These are phyloP conservation scores for Ustulina deusta DNA, from an alignment of 2,329 filamentous ascomycete species.

Conservation along the genomic window DNA sequence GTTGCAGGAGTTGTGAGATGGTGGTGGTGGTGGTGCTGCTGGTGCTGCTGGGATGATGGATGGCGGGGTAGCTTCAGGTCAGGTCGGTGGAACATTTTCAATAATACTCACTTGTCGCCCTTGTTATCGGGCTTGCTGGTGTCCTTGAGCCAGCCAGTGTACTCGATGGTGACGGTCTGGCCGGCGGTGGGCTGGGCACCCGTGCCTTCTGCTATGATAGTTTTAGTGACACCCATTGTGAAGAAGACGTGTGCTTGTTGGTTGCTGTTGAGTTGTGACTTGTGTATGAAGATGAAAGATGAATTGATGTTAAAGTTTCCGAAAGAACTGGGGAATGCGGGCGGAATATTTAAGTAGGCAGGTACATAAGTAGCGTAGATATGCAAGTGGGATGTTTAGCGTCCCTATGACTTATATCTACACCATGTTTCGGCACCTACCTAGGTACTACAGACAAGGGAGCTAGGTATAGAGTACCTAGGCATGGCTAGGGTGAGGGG, in stretches of 20 bases:
- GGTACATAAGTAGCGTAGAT: neutral
- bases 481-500: slow-evolving; percentile 29
- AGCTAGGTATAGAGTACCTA: neutral
- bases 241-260: slow-evolving; percentile 32
- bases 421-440: slow-evolving; percentile 17
- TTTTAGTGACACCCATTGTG: slow-evolving; percentile 81
- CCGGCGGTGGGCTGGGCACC: slow-evolving; percentile 71
- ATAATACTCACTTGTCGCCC: slow-evolving; percentile 74
- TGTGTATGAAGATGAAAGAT: slow-evolving; percentile 3
- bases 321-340: slow-evolving; percentile 29
- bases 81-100: neutral
- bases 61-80: slow-evolving; percentile 33
- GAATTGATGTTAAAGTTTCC: slow-evolving; percentile 22
- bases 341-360: slow-evolving; percentile 20
- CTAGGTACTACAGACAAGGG: neutral
- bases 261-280: slow-evolving; percentile 8
- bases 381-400: slow-evolving; percentile 47
- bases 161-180: slow-evolving; percentile 86
- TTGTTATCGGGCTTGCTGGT: slow-evolving; percentile 68
- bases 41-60: slow-evolving; percentile 13
- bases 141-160: slow-evolving; percentile 89
- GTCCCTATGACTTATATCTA: slow-evolving; percentile 36
- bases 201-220: slow-evolving; percentile 70
- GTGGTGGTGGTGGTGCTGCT: neutral
- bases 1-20: neutral